Percentiles rank a stretch among this genome's conserved stretches.
These are phyloP conservation scores for Mycena epipterygia DNA, from an alignment of 768 basidiomycete species.

Conservation along the genomic window DNA sequence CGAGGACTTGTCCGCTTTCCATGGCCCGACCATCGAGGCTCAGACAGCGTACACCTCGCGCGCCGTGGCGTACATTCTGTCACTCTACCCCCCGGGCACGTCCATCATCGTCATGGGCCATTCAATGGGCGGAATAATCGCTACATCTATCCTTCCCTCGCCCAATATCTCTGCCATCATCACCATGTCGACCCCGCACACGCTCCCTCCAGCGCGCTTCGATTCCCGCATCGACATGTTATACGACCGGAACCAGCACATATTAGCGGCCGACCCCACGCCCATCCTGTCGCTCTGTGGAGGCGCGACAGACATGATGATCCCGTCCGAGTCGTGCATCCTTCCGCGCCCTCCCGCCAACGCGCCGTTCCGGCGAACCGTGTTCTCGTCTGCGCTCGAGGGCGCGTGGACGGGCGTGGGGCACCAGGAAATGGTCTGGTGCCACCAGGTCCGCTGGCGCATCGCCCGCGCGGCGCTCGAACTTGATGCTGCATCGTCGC, in stretches of 20 bases:
- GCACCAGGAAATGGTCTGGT: constrained; percentile 98
- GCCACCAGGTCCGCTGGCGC: constrained; percentile 95
- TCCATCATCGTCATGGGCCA: constrained; percentile 88
- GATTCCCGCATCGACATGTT: constrained; percentile 85
- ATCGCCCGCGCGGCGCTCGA: constrained; percentile 86
- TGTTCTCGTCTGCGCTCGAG: constrained; percentile 90
- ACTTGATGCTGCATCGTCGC: constrained; percentile 54
- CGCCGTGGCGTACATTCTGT: constrained; percentile 84
- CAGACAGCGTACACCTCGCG: constrained; percentile 82
- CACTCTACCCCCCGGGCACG: constrained; percentile 76
- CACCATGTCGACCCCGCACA: constrained; percentile 97
- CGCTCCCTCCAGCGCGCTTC: constrained; percentile 89
- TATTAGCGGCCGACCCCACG: constrained; percentile 61
- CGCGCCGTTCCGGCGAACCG: constrained; percentile 64
- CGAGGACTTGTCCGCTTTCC: constrained; percentile 96
- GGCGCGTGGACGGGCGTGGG: constrained; percentile 97
- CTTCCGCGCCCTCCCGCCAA: constrained; percentile 52
- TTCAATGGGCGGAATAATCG: constrained; percentile 98
- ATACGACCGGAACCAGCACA: constrained; percentile 63
- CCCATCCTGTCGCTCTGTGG: constrained; percentile 91
- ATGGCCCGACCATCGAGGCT: constrained; percentile 88
- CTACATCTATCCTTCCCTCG: constrained; percentile 81
- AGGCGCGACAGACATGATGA: constrained; percentile 91
- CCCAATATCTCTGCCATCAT: constrained; percentile 80
- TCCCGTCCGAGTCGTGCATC: constrained; percentile 91